A percentile compares a stretch with the other conserved stretches of the same genome.
These are phyloP conservation scores for Malassezia vespertilionis DNA, from an alignment of 1,284 basidiomycete genomes.

Conservation along the genomic window DNA sequence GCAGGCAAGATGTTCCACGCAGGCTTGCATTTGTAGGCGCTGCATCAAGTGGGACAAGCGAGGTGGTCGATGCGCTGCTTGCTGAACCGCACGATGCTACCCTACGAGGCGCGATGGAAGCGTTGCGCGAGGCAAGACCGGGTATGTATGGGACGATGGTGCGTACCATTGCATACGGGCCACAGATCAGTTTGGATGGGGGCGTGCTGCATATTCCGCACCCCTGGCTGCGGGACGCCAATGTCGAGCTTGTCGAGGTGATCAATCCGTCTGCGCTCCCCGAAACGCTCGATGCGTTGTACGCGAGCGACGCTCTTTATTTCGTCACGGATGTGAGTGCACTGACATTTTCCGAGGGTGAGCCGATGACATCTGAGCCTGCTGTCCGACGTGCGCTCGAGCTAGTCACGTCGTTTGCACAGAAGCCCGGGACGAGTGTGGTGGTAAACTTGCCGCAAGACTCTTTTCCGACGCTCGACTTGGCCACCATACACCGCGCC, in stretches of 20 bases:
- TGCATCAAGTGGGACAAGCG: neutral
- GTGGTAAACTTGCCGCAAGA: constrained; percentile 21
- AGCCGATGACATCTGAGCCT: constrained; percentile 14
- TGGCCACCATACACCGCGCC: neutral
- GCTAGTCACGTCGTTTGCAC: constrained; percentile 21
- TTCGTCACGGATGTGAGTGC: constrained; percentile 26
- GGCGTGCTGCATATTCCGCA: constrained; percentile 18
- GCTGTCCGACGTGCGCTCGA: constrained; percentile 5
- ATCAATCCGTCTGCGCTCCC: constrained; percentile 16
- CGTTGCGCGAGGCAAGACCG: constrained; percentile 7
- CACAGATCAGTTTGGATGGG: neutral
- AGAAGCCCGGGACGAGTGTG: constrained; percentile 24
- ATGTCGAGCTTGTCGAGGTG: constrained; percentile 18
- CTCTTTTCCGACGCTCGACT: constrained; percentile 9
- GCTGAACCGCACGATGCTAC: constrained; percentile 26
- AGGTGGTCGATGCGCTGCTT: constrained; percentile 15
- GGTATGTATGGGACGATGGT: neutral
- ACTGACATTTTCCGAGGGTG: no score
- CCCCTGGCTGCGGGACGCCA: constrained; percentile 25
- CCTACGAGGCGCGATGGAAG: constrained; percentile 2
- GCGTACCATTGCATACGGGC: neutral
- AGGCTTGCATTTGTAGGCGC: constrained; percentile 10
- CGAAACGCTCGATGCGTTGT: constrained; percentile 19
- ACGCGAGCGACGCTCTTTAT: constrained; percentile 23
- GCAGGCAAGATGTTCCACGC: neutral